phyloP scores from a whole-genome alignment of 2,329 filamentous ascomycete species.

The Exophiala sideris region DNA sequence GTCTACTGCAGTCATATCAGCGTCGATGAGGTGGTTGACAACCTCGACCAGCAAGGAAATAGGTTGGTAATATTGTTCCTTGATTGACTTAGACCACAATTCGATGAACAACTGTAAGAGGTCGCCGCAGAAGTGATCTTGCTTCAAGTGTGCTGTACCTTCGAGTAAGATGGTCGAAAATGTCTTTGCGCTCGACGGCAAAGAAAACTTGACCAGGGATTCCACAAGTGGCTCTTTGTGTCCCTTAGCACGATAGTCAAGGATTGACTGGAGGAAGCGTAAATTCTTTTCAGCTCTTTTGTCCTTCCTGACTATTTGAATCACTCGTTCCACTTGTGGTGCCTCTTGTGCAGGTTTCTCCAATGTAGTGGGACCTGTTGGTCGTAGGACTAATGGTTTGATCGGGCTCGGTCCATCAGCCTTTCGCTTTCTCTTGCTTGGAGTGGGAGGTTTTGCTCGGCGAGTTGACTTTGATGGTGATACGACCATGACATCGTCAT shows the following conservation, averaged over 20 bases:
- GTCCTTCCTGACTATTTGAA: slow-evolving; percentile 19
- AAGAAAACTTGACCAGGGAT: slow-evolving; percentile 48
- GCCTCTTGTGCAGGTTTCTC: slow-evolving; percentile 19
- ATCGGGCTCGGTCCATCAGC: slow-evolving; percentile 52
- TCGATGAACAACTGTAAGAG: slow-evolving; percentile 50
- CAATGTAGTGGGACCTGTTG: slow-evolving; percentile 18
- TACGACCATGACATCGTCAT: slow-evolving; percentile 55
- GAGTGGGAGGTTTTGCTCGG: slow-evolving; percentile 52
- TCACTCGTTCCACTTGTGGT: slow-evolving; percentile 30
- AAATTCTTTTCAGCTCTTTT: slow-evolving; percentile 30
- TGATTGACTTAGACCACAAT: slow-evolving; percentile 56
- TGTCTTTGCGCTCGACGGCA: slow-evolving; percentile 51
- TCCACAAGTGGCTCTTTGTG: slow-evolving; percentile 53
- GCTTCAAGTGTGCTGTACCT: slow-evolving; percentile 42
- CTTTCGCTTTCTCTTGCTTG: slow-evolving; percentile 57
- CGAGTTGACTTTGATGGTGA: slow-evolving; percentile 53
- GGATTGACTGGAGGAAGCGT: slow-evolving; percentile 51
- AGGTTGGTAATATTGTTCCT: slow-evolving; percentile 50
- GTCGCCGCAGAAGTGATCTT: slow-evolving; percentile 46
- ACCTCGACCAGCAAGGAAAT: slow-evolving; percentile 42
- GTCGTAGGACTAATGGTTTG: slow-evolving; percentile 37
- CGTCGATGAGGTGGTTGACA: slow-evolving; percentile 38
- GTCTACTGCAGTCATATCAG: slow-evolving; percentile 37
- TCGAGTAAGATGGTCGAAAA: slow-evolving; percentile 56
- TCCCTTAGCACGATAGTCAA: slow-evolving; percentile 53